These are phyloP conservation scores for Debaryomycetaceae sp. DNA, from an alignment of 1,139 yeast species.

Conservation along the genomic window DNA sequence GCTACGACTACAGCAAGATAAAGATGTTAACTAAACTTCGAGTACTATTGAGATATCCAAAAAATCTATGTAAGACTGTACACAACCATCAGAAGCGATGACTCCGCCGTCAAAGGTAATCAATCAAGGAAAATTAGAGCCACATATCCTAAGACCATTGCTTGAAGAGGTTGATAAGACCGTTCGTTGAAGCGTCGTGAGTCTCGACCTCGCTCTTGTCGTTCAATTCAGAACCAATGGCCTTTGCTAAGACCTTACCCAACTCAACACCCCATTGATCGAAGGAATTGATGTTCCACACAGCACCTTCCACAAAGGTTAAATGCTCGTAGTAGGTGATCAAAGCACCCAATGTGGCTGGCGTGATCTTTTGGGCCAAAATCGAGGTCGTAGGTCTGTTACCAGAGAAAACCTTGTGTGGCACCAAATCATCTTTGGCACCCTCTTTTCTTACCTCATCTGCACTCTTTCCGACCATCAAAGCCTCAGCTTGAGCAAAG, in stretches of 20 bases:
- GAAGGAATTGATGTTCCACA: slow-evolving; percentile 98
- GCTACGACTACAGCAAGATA: too few species aligned
- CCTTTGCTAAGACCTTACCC: slow-evolving; percentile 97
- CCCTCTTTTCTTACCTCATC: slow-evolving; percentile 87
- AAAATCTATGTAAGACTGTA: too few species aligned
- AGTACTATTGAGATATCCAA: too few species aligned
- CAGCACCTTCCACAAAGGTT: slow-evolving; percentile 96
- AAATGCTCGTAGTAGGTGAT: slow-evolving; percentile 97
- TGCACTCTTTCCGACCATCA: slow-evolving; percentile 92
- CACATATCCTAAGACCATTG: slow-evolving; percentile 53
- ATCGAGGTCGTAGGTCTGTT: slow-evolving; percentile 99
- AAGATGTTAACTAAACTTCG: too few species aligned
- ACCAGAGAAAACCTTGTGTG: slow-evolving; percentile 95
- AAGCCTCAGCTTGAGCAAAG: slow-evolving; percentile 97
- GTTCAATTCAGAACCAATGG: slow-evolving; percentile 82
- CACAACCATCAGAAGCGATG: too few species aligned
- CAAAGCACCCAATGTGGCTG: slow-evolving; percentile 91
- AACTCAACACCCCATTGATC: slow-evolving; percentile 99
- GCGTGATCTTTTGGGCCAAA: slow-evolving; percentile 91
- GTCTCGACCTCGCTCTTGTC: slow-evolving; percentile 50
- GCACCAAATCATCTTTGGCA: slow-evolving; percentile 77
- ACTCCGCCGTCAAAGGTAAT: too few species aligned
- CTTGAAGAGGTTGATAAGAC: slow-evolving; percentile 92
- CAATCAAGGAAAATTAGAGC: too few species aligned
- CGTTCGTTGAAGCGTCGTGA: slow-evolving; percentile 90